Evolutionary conservation across 306 rosid genomes (phyloP), one percentile per base, ranked within the genome.

Genomic region (Mimosa pudica): DNA sequence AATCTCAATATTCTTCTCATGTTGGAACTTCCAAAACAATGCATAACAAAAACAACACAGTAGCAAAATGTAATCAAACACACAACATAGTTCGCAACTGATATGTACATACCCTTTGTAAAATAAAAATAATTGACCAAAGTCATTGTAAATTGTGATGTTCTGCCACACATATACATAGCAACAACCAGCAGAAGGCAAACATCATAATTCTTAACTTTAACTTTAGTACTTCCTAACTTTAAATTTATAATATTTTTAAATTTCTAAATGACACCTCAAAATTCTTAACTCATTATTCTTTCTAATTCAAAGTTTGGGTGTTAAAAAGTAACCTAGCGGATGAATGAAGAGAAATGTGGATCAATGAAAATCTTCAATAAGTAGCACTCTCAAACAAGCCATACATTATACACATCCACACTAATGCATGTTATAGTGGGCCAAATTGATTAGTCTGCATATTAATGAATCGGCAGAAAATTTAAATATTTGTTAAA

Each of bases 21-120:
- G 30, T 58, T 52, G 12, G 62, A 71, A 44, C 75, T 33, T 11
- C 20, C 41, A 73, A 18, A 76, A 48, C 73, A 76, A 73, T 11
- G 35, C 36, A 48, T 2, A 38, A 38, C 30, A 38, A 38, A 38
- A 78, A 46, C 13, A 61, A 74, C 47, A 74, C 32, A 63, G 58
- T 5, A 58, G 12, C 62, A 48, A 16, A 38, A n/a, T 57, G 30
- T 24, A 57, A 57, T 57, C 63, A 63, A 69, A 10, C 74, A 75
- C 68, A 74, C 30, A 17, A 41, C 69, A 69, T 71, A 65, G 58
- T 36, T 42, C 38, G 32, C 51, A 9, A 67, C 72, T 67, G 48
- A 17, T 18, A 48, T 48, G 11, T 48, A 10, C 13, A 41, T 69
- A 54, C 12, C 42, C 36, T 47, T 44, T 82, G 30, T 24, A 24